Base-by-base conservation (phyloP, 371 early-diverging fungal species). In the Syncephalastrum racemosum region DNA sequence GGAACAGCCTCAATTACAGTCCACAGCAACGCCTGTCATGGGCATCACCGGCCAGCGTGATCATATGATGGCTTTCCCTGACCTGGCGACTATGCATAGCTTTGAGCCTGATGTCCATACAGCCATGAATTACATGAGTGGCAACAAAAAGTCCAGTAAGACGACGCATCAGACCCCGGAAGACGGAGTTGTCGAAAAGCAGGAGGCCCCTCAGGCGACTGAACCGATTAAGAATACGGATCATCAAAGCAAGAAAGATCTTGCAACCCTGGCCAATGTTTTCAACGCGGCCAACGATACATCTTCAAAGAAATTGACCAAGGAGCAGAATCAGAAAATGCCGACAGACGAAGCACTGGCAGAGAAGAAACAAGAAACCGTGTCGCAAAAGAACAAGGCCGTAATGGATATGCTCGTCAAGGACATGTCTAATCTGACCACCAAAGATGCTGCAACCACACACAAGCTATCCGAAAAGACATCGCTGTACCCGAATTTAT, bases 1-100 rank as follows among this genome's bases (percentile, higher is more conserved):
- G 20, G 57, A 60, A 0, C 70, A 73, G 6, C 62, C 67, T 18
- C 54, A 73, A 43, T 65, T 64, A 6, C 77, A 77, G 43, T 71
- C 71, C 45, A 50, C 69, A 15, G 12, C 62, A 39, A 46, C 63
- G 7, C 73, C 77, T 7, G 60, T 24, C 12, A 22, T 50, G 23
- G 31, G 50, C 50, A 50, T 24, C 14, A 50, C 50, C 12, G 56
- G 56, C 20, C 47, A 56, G 14, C 46, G 56, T 36, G 47, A 56
- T 8, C 56, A 56, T 27, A 47, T 47, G 20, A 31, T 41, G 18
- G 40, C 56, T 18, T 39, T 56, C 19, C 47, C 56, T 46, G 56
- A 56, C 40, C 46, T 56, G 42, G 56, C 48, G 22, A 18, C 42
- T 25, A 39, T 41, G 3, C 36, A 45, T 4, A 46, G 48, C 39